A percentile compares a stretch with the other conserved stretches of the same genome.
Evolutionary conservation across 257 asterid genomes (phyloP).

Genomic region (Rubia yunnanensis): DNA sequence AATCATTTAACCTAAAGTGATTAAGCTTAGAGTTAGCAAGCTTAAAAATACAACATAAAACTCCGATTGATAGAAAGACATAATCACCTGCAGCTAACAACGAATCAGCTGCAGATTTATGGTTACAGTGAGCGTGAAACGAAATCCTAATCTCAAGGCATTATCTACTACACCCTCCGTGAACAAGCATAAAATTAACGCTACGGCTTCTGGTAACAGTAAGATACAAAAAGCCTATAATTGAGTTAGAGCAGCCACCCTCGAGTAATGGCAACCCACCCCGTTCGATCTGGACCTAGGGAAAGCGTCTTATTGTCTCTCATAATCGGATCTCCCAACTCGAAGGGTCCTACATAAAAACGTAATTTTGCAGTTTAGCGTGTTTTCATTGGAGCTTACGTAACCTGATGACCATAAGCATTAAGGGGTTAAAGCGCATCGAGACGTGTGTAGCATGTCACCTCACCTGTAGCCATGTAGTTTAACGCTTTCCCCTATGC

Average conservation of each 20-base stretch:
- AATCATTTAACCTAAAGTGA: not conserved
- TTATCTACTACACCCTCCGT: not conserved
- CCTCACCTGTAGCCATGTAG: conserved; percentile 44
- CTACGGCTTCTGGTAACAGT: conserved; percentile 2
- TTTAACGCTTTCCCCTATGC: conserved; percentile 59
- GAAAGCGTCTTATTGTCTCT: conserved; percentile 12
- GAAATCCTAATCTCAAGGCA: not conserved
- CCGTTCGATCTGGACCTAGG: conserved; percentile 11
- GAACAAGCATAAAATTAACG: not conserved
- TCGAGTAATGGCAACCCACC: conserved; percentile 13
- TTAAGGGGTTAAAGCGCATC: conserved; percentile 30
- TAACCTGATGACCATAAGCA: conserved; percentile 27
- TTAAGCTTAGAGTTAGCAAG: not conserved
- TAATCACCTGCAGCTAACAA: not conserved
- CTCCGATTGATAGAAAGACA: not conserved
- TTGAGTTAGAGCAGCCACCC: conserved; percentile 14
- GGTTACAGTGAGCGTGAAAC: conserved; percentile 2
- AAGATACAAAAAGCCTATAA: not conserved
- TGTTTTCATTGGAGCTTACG: conserved; percentile 13
- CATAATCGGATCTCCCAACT: conserved; percentile 5
- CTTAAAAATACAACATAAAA: not conserved
- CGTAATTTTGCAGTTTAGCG: conserved; percentile 38
- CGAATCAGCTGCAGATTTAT: conserved; percentile 1
- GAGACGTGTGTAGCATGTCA: conserved; percentile 25
- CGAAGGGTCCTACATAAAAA: conserved; percentile 53